Evolutionary conservation across 1,139 yeast species (phyloP).

Genomic region (Protomyces gravidus): DNA sequence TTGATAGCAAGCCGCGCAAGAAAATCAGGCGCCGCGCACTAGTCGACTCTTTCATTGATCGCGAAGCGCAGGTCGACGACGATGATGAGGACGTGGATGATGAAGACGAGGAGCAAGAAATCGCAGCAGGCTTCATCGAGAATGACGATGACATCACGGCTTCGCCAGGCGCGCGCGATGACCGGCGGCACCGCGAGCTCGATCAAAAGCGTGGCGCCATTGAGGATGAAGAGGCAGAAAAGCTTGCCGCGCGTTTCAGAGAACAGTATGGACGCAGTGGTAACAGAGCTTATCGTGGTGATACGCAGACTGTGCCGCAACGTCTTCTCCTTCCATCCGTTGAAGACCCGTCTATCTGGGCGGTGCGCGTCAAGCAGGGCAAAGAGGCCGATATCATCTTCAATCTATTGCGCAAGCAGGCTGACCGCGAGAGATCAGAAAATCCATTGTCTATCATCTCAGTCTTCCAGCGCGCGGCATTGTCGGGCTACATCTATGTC

Average conservation of each 20-base stretch:
- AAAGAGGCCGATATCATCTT: slow-evolving; percentile 88
- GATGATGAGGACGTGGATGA: slow-evolving; percentile 95
- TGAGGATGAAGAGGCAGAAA: slow-evolving; percentile 93
- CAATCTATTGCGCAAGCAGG: slow-evolving; percentile 72
- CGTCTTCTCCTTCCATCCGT: slow-evolving; percentile 90
- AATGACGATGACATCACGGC: slow-evolving; percentile 56
- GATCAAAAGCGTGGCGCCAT: slow-evolving; percentile 86
- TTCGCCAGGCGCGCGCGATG: slow-evolving; percentile 44
- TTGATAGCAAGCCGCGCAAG: slow-evolving; percentile 48
- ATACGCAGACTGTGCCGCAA: slow-evolving; percentile 84
- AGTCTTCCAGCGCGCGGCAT: slow-evolving; percentile 93
- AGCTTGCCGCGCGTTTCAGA: slow-evolving; percentile 84
- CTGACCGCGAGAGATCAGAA: slow-evolving; percentile 58
- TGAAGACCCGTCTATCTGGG: slow-evolving; percentile 95
- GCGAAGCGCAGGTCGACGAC: slow-evolving; percentile 98
- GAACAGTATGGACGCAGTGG: slow-evolving; percentile 89
- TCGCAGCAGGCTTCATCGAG: slow-evolving; percentile 55
- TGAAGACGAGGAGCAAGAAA: slow-evolving; percentile 80
- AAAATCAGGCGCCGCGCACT: slow-evolving; percentile 60
- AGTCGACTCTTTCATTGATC: slow-evolving; percentile 92
- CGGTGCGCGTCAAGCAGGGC: slow-evolving; percentile 88
- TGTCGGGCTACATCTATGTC: slow-evolving; percentile 83
- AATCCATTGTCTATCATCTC: slow-evolving; percentile 71
- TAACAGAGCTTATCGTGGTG: slow-evolving; percentile 79
- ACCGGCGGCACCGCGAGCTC: slow-evolving; percentile 81